Evolutionary conservation across 225 moss, liverwort and hornwort species (phyloP), one percentile per base, ranked within the genome.

Genomic region (Asterella californica): DNA sequence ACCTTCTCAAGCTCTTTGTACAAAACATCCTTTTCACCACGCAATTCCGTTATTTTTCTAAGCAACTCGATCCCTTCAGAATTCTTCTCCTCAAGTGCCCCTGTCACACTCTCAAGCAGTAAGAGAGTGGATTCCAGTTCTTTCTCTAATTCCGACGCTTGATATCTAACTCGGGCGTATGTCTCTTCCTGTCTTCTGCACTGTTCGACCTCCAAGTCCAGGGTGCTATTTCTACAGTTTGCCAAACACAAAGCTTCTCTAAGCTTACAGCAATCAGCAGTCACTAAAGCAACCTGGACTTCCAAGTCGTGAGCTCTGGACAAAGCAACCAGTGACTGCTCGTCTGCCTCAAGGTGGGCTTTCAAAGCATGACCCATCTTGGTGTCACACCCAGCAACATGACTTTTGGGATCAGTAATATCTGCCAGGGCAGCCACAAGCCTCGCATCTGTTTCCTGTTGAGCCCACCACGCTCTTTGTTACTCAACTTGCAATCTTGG

Each of bases 381-480:
- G 83, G 74, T 77, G 82, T 83, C 79, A 85, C 57, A 81, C 81
- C 82, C 83, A 79, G 81, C 83, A 76, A 76, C 76, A 78, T 67
- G 75, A 85, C 80, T 71, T 81, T 77, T 83, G 81, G 82, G 52
- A 81, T 73, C 63, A 73, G 52, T 81, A 62, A 78, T 71, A 84
- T 88, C 84, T 83, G 86, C 81, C 83, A 83, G 82, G 83, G 79
- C 89, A 86, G 86, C 86, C 75, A 86, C 84, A 86, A 80, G 72
- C 80, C 85, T 89, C 83, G 86, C 78, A 89, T 89, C 89, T 89
- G 89, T 89, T 89, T 72, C 89, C 89, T 89, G 89, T 89, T 86
- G 89, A 89, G 82, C 89, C 89, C 89, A 89, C 89, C 89, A 89
- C 86, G 86, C 86, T 80, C 84, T 89, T 89, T 86, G 89, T 89